Percentiles rank a stretch among this genome's conserved stretches.
Evolutionary conservation across 2,329 filamentous ascomycete genomes (phyloP).

Genomic region (Aspergillus vadensis): DNA sequence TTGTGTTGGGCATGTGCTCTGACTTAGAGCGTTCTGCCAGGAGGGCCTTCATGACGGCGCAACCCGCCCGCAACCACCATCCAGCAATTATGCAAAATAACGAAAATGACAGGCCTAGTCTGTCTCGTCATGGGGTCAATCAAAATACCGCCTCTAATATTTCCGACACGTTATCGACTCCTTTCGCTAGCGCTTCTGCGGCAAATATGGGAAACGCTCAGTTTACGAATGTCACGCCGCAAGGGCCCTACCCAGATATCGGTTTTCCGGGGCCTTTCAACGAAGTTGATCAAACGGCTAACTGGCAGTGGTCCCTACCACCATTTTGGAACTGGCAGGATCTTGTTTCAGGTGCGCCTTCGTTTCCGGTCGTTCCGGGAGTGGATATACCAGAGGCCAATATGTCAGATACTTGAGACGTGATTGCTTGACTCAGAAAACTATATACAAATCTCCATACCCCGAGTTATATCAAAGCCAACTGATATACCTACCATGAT

Average conservation of each 20-base stretch:
- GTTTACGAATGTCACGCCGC: neutral
- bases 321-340: constrained; percentile 21
- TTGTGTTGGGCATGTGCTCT: constrained; percentile 15
- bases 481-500: constrained; percentile 13
- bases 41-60: neutral
- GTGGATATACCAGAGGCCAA: neutral
- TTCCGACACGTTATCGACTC: neutral
- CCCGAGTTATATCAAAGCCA: constrained; percentile 4
- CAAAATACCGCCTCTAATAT: neutral
- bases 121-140: neutral
- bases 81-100: neutral
- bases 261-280: neutral
- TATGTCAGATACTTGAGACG: neutral
- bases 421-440: neutral
- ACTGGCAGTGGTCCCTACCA: constrained; percentile 12
- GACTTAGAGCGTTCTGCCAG: constrained; percentile 14
- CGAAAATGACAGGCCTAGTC: neutral
- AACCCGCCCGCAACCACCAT: neutral
- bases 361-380: neutral
- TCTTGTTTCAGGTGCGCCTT: neutral
- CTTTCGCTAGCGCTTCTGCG: neutral
- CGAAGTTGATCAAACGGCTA: neutral
- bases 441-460: neutral
- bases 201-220: neutral
- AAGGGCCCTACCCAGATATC: neutral